phyloP scores from a whole-genome alignment of 2,329 filamentous ascomycete species.

The Coniochaeta ligniaria region DNA sequence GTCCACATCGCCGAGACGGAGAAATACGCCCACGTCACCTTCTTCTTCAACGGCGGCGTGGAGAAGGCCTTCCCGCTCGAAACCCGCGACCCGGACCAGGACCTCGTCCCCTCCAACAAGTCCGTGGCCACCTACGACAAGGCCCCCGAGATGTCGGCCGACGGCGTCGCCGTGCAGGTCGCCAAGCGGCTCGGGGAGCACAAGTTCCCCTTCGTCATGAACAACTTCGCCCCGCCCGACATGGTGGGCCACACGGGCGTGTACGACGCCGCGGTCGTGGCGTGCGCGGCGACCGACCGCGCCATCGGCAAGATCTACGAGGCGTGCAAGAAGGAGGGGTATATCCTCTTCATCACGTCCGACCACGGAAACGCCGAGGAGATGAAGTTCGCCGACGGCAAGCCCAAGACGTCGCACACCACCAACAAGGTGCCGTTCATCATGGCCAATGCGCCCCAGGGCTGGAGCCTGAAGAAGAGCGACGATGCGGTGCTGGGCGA shows the following conservation, averaged over 20 bases:
- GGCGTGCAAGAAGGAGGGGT: conserved; percentile 86
- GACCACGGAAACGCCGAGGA: conserved; percentile 99
- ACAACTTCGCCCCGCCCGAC: conserved; percentile 98
- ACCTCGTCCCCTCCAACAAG: conserved; percentile 82
- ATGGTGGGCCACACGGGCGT: conserved; percentile 99
- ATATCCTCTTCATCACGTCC: conserved; percentile 89
- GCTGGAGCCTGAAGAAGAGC: conserved; percentile 76
- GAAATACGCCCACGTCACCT: conserved; percentile 98
- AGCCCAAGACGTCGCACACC: conserved; percentile 96
- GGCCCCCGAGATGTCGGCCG: conserved; percentile 93
- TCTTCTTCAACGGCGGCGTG: conserved; percentile 99
- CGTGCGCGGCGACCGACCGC: conserved; percentile 77
- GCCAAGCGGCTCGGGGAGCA: conserved; percentile 77
- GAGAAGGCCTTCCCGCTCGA: conserved; percentile 94
- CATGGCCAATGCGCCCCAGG: conserved; percentile 92
- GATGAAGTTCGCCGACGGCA: conserved; percentile 94
- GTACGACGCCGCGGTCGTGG: conserved; percentile 87
- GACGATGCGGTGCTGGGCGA: conserved; percentile 87
- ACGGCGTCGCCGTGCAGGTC: conserved; percentile 82
- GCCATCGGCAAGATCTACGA: conserved; percentile 91
- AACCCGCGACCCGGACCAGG: conserved; percentile 73
- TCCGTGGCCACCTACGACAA: conserved; percentile 88
- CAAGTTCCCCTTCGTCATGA: conserved; percentile 96
- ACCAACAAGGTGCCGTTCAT: conserved; percentile 97
- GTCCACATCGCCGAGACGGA: conserved; percentile 97